A percentile compares a stretch with the other conserved stretches of the same genome.
These are phyloP conservation scores for Sarocladiaceae sp. DNA, from an alignment of 2,329 filamentous ascomycete species.

Conservation along the genomic window DNA sequence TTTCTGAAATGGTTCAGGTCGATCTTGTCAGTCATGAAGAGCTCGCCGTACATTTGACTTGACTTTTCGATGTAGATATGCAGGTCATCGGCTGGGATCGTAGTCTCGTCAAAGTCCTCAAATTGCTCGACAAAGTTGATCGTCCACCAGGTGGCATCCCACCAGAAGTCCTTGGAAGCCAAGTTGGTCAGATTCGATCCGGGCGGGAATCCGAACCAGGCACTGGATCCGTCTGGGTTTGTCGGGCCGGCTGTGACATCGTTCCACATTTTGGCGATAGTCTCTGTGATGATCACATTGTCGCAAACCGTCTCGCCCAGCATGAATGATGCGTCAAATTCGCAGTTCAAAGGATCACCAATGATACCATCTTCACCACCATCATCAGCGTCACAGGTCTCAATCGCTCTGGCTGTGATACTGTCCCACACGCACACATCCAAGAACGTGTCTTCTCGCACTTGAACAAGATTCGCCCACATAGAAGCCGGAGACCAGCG, in stretches of 20 bases:
- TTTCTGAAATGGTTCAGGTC: conserved; percentile 22
- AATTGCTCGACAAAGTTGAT: not conserved
- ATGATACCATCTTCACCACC: conserved; percentile 44
- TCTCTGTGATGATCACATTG: not conserved
- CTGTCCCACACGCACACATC: conserved; percentile 18
- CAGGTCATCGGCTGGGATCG: conserved; percentile 8
- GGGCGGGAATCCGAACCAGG: conserved; percentile 12
- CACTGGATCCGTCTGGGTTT: conserved; percentile 4
- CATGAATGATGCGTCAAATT: not conserved
- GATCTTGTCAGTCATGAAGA: conserved; percentile 21
- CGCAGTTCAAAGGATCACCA: not conserved
- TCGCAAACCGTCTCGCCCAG: not conserved
- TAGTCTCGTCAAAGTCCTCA: conserved; percentile 6
- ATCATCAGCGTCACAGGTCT: conserved; percentile 44
- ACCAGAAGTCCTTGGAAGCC: not conserved
- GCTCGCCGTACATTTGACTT: not conserved
- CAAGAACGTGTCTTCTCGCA: conserved; percentile 20
- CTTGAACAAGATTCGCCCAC: conserved; percentile 24
- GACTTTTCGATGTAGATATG: not conserved
- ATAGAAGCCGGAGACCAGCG: conserved; percentile 9
- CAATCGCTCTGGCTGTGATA: conserved; percentile 33
- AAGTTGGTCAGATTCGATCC: conserved; percentile 14
- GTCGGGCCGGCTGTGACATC: not conserved
- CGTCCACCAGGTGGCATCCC: not conserved
- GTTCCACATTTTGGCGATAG: not conserved